Evolutionary conservation across 2,329 filamentous ascomycete genomes (phyloP), one percentile per base, ranked within the genome.

Genomic region (Claviceps sp.): DNA sequence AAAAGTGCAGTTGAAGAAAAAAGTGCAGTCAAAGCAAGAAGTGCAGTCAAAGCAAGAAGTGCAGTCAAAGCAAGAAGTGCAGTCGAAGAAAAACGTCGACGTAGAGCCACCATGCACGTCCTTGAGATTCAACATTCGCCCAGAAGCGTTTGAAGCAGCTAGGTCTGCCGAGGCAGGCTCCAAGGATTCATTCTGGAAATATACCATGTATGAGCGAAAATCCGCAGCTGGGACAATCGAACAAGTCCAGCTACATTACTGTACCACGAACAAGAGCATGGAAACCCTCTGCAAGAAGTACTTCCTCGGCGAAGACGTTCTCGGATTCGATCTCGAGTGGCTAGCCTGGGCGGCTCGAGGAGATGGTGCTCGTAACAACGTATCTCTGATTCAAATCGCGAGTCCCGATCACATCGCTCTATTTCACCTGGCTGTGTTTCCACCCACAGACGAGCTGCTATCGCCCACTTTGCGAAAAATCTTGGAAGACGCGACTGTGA

Each of bases 261-360:
- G 89, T 71, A 81, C 71, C 48, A 84, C 73, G 52, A 77, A 75
- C 45, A 71, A 80, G 39, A 79, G 78, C 2, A 84, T 85, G 17
- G 88, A 96, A 64, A 68, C 71, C 5, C 76, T 86, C 7, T 73
- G 80, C 54, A 66, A 79, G 54, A 66, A 77, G 53, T 74, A 84
- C 53, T 95, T 96, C 58, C 62, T 82, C 41, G 58, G 76, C 26
- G 81, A 93, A 60, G 73, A 79, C 41, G 68, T 94, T 2, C 64
- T 96, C n/a, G 90, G 90, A 0, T 89, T 96, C 55, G 90, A 96
- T 61, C 75, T 96, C 56, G 91, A 96, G 69, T 96, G 91, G 90
- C 74, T 80, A 50, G 57, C 72, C 1, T 70, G 76, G 5, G 73
- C 80, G 0, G 69, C 62, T 5, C 72, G 64, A 19, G 59, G 57